Percentiles rank a stretch among this genome's conserved stretches.
Evolutionary conservation across 495 filamentous ascomycete species (phyloP).

Genomic region (Cudoniella acicularis): DNA sequence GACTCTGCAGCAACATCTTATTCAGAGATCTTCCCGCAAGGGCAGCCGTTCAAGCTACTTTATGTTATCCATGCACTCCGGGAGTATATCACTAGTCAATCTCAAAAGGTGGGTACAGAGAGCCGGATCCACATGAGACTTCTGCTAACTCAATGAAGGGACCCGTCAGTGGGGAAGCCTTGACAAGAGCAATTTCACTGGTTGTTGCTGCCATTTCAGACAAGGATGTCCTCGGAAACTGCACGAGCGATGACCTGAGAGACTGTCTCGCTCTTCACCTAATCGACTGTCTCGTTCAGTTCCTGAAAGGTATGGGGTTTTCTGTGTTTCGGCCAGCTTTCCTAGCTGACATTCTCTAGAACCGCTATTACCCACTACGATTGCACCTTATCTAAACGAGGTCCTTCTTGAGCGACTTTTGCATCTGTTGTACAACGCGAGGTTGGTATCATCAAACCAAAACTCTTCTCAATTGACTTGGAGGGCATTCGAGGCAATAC

Average conservation of each 20-base stretch:
- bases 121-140: neutral
- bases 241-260: slow-evolving; percentile 34
- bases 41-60: slow-evolving; percentile 67
- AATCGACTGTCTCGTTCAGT: slow-evolving; percentile 36
- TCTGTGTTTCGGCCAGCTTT: neutral
- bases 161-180: slow-evolving; percentile 23
- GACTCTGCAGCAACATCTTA: slow-evolving; percentile 49
- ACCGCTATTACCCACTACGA: slow-evolving; percentile 15
- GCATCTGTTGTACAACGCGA: slow-evolving; percentile 29
- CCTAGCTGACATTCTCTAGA: slow-evolving; percentile 15
- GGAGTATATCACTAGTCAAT: slow-evolving; percentile 34
- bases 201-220: slow-evolving; percentile 44
- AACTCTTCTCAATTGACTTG: slow-evolving; percentile 40
- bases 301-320: slow-evolving; percentile 38
- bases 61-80: slow-evolving; percentile 68
- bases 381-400: slow-evolving; percentile 12
- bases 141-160: slow-evolving; percentile 13
- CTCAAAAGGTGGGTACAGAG: slow-evolving; percentile 16
- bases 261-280: slow-evolving; percentile 39
- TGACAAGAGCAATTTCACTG: slow-evolving; percentile 37
- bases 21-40: slow-evolving; percentile 59
- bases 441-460: slow-evolving; percentile 22
- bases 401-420: slow-evolving; percentile 33
- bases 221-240: slow-evolving; percentile 34
- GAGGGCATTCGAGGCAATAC: slow-evolving; percentile 56